Evolutionary conservation across 179 eudicot genomes (phyloP).

Genomic region (Camellia oleifera): DNA sequence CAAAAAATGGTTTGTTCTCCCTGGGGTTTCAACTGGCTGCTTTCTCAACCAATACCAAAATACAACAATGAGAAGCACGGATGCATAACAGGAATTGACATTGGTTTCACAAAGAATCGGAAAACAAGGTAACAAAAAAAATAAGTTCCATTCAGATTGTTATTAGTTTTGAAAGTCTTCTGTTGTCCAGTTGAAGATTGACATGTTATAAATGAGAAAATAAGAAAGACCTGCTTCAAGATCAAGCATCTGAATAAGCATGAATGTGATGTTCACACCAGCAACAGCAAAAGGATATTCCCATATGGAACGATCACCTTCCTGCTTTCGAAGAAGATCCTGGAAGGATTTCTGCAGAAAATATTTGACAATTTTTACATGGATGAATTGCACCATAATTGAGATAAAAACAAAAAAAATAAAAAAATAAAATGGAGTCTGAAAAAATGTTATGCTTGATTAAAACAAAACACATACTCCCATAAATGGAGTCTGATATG

Average conservation of each 20-base stretch:
- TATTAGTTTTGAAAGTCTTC: no score
- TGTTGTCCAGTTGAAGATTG: background rate
- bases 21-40: background rate
- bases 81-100: no score
- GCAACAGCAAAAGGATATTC: slow-evolving; percentile 99
- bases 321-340: slow-evolving; percentile 87
- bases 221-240: slow-evolving; percentile 77
- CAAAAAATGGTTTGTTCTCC: background rate
- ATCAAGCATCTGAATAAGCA: slow-evolving; percentile 98
- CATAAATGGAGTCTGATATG: background rate
- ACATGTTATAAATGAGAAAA: background rate
- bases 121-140: background rate
- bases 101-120: background rate
- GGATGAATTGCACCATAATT: background rate
- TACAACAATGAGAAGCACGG: background rate
- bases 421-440: background rate
- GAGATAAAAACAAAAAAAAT: no score
- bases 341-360: slow-evolving; percentile 79
- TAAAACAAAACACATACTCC: background rate
- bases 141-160: slow-evolving; percentile 3
- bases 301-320: slow-evolving; percentile 94
- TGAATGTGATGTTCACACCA: slow-evolving; percentile 95
- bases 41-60: background rate
- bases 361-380: slow-evolving; percentile 5
- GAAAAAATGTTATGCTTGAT: background rate